These are phyloP conservation scores for Punctularia strigosozonata DNA, from an alignment of 768 basidiomycete species.

Conservation along the genomic window DNA sequence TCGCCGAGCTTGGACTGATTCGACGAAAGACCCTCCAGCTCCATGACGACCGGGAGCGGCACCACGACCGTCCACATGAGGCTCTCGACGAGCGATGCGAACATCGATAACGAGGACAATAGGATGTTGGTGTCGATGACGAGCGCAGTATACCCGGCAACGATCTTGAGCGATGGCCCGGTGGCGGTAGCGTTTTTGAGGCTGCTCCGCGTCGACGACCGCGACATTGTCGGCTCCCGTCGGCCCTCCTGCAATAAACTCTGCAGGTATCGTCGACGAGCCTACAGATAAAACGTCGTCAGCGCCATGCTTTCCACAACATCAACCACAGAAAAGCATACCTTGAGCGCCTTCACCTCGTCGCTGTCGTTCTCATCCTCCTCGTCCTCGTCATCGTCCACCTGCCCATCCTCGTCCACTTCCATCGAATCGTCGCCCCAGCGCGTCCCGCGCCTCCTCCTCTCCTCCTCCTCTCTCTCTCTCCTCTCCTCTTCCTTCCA, in stretches of 20 bases:
- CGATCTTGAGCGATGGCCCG: conserved; percentile 38
- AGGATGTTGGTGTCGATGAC: conserved; percentile 95
- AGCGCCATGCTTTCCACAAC: conserved; percentile 8
- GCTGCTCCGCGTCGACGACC: conserved; percentile 14
- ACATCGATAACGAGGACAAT: conserved; percentile 65
- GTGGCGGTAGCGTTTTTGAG: conserved; percentile 18
- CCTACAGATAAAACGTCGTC: conserved; percentile 27
- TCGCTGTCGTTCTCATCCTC: conserved; percentile 45
- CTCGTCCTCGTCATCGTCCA: conserved; percentile 33
- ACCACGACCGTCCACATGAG: conserved; percentile 80
- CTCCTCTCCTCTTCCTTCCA: conserved; percentile 65
- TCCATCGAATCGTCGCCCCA: conserved; percentile 55
- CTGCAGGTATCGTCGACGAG: conserved; percentile 63
- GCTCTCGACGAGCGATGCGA: conserved; percentile 69
- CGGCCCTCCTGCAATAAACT: conserved; percentile 44
- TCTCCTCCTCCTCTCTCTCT: conserved; percentile 60
- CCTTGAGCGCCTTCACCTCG: conserved; percentile 75
- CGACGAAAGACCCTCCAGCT: conserved; percentile 86
- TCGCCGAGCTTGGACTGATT: conserved; percentile 50
- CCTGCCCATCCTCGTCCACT: conserved; percentile 56
- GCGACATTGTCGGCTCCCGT: conserved; percentile 17
- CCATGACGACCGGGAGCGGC: conserved; percentile 92
- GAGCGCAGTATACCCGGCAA: conserved; percentile 82
- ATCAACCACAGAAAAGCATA: conserved; percentile 18
- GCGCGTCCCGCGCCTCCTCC: conserved; percentile 44